These are phyloP conservation scores for Polyporus tsugae DNA, from an alignment of 1,284 basidiomycete species.

Conservation along the genomic window DNA sequence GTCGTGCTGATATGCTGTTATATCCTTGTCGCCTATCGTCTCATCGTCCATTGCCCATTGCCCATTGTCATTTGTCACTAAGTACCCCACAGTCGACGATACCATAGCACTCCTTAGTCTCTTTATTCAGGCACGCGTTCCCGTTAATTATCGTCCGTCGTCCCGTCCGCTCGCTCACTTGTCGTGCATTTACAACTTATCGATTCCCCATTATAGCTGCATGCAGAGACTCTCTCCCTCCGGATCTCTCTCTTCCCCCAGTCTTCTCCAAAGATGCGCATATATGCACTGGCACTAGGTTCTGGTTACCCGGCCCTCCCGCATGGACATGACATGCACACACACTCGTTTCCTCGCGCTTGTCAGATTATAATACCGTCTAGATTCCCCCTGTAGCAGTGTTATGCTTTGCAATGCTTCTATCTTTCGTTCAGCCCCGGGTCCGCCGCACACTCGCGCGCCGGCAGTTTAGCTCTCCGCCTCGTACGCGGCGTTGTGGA, in stretches of 20 bases:
- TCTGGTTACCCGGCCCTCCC: conserved; percentile 6
- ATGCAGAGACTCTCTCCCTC: conserved; percentile 30
- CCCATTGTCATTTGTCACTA: conserved; percentile 36
- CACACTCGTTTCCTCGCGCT: conserved; percentile 25
- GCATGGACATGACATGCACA: conserved; percentile 11
- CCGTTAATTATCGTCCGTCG: conserved; percentile 35
- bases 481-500: conserved; percentile 93
- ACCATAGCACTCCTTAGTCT: conserved; percentile 46
- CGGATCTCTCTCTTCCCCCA: conserved; percentile 17
- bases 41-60: conserved; percentile 25
- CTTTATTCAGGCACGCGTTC: conserved; percentile 39
- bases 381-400: conserved; percentile 46
- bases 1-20: conserved; percentile 41
- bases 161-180: conserved; percentile 37
- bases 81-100: conserved; percentile 43
- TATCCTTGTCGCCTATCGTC: conserved; percentile 22
- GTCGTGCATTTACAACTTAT: conserved; percentile 27
- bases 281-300: conserved; percentile 17
- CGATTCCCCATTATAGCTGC: conserved; percentile 30
- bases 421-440: background rate
- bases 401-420: conserved; percentile 29
- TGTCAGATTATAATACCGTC: conserved; percentile 40
- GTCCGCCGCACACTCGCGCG: background rate
- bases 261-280: conserved; percentile 17
- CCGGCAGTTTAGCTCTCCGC: conserved; percentile 4